Conservation (phyloP, 768 basidiomycete genomes). For the Pleurotus cornucopiae region DNA sequence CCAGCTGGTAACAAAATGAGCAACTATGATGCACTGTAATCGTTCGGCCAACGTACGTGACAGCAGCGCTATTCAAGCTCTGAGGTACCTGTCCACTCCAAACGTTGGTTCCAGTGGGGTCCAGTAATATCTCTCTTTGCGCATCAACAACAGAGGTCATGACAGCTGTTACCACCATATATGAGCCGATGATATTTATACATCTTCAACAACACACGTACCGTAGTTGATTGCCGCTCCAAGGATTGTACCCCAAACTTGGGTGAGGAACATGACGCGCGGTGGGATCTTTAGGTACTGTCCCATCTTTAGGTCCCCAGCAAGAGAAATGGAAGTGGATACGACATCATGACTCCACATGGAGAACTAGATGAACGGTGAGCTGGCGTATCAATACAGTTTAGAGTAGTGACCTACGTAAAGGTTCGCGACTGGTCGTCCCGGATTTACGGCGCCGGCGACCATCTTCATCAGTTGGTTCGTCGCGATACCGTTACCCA, state of each 20-base stretch:
- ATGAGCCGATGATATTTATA: too few relatives aligned
- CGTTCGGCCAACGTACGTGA: conserved; percentile 26
- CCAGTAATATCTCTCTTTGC: conserved; percentile 50
- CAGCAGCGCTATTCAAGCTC: conserved; percentile 50
- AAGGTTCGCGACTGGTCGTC: conserved; percentile 65
- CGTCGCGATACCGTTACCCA: conserved; percentile 59
- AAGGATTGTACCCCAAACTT: conserved; percentile 62
- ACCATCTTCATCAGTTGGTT: conserved; percentile 66
- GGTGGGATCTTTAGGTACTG: conserved; percentile 70
- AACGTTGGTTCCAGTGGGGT: conserved; percentile 52
- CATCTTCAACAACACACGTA: conserved; percentile 9
- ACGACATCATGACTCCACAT: conserved; percentile 69
- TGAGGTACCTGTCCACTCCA: conserved; percentile 43
- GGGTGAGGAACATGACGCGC: conserved; percentile 59
- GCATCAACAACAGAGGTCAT: conserved; percentile 51
- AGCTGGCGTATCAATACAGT: neutral
- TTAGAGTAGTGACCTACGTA: conserved; percentile 37
- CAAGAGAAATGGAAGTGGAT: conserved; percentile 46
- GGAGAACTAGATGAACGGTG: conserved; percentile 37
- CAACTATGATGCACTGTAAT: neutral
- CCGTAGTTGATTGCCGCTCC: conserved; percentile 39
- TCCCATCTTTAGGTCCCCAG: conserved; percentile 66
- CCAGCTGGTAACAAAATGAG: conserved; percentile 29
- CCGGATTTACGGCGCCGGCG: conserved; percentile 55
- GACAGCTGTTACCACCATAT: conserved; percentile 33